Base-by-base conservation (phyloP, 2,329 filamentous ascomycete genomes). In the Fusarium sp. region DNA sequence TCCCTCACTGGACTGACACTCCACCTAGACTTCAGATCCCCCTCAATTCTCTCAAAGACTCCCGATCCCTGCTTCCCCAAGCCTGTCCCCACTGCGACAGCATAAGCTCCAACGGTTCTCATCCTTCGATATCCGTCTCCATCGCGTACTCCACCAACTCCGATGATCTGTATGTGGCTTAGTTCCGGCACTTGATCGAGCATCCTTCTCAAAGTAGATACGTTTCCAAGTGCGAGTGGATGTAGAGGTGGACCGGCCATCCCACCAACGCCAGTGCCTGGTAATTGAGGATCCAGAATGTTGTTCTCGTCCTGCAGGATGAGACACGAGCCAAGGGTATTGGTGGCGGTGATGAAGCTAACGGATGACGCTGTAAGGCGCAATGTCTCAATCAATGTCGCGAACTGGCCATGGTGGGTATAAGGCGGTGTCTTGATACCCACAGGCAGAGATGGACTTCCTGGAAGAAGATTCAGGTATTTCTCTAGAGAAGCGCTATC, bases 361-460 rank as follows among this genome's bases (percentile, higher is more conserved):
- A 92, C 54, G 2, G 72, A 74, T 0, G 65, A 71, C 10, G 63
- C 67, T 60, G n/a, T 72, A 63, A 11, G 69, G 67, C 3, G 67
- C 8, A 94, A 77, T 0, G 88, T 85, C 0, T 76, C 65, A 3
- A 88, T 75, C 15, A 94, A 77, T 18, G 80, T 81, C 1, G 80
- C 74, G 74, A 90, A 94, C 73, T 94, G 88, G 1, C 83, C 86
- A 1, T 84, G 78, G 73, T 93, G 87, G 0, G 91, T 94, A 71
- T 93, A 94, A 0, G 92, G 92, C 7, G 92, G 91, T 2, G 88
- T 90, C 74, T 95, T 95, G 66, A 94, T 81, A 0, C 91, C 92
- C 11, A 83, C 68, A 4, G 84, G 76, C 17, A 84, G 63, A 9
- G 10, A 51, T 8, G 82, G 78, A 5, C 75, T 64, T 0, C 65